Evolutionary conservation across 1,139 yeast species (phyloP).

Genomic region (Nakaseomyces sp.): DNA sequence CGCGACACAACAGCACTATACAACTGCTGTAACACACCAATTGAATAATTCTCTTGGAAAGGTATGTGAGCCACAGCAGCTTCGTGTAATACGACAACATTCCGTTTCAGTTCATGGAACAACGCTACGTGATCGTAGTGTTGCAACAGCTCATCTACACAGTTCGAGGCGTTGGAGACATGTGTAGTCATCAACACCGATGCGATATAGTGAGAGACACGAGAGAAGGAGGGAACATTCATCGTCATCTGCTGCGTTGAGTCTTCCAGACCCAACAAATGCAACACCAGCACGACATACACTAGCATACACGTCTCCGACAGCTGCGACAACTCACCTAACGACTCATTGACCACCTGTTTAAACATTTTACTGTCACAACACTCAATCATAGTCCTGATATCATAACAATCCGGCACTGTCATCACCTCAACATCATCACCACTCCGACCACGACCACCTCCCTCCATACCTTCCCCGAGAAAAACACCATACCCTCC

Average conservation of each 20-base stretch:
- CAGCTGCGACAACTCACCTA: constrained; percentile 11
- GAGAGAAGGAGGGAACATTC: too few relatives aligned
- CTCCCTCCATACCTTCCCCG: background rate
- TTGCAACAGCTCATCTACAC: background rate
- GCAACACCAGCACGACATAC: background rate
- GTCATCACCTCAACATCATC: background rate
- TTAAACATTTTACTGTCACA: constrained; percentile 3
- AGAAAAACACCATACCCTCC: constrained; percentile 1
- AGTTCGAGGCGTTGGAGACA: background rate
- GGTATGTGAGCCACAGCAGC: constrained; percentile 12
- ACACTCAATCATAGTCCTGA: background rate
- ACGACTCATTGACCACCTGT: constrained; percentile 10
- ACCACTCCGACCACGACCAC: background rate
- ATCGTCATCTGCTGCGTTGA: too few relatives aligned
- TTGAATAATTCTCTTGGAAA: background rate
- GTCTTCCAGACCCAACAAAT: background rate
- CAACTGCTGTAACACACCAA: constrained; percentile 31
- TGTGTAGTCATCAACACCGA: background rate
- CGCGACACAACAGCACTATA: constrained; percentile 48
- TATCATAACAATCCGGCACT: too few relatives aligned
- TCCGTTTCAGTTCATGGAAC: constrained; percentile 7
- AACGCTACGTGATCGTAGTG: background rate
- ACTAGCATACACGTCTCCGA: constrained; percentile 2
- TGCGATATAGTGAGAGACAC: too few relatives aligned
- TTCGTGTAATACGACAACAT: constrained; percentile 23